Base-by-base conservation (phyloP, 768 basidiomycete genomes). In the Hysterangium stoloniferum region DNA sequence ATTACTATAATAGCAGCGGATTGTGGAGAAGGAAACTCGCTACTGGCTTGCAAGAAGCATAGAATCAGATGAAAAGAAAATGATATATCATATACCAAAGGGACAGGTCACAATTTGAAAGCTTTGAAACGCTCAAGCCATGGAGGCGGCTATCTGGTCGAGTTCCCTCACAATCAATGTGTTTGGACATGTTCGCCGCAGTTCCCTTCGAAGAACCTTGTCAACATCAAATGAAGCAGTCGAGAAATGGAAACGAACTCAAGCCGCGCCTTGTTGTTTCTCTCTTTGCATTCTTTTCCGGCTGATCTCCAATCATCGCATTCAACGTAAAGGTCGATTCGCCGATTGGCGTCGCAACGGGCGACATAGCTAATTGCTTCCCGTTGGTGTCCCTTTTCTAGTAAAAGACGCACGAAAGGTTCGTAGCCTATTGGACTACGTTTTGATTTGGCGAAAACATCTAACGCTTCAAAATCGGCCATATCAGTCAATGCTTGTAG, bases 381-480 rank as follows among this genome's bases (percentile, higher is more conserved):
- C 60, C 79, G 87, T 24, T 65, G 59, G 62, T 84, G 80, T 0
- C 88, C 89, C 33, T 81, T 78, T 44, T 79, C 74, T 25, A 88
- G 77, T 32, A 96, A 74, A 57, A 88, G 81, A 32, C 73, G 79
- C 22, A 93, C 91, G 62, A 92, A 92, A 0, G 85, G 76, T 61
- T 97, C 94, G 61, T 95, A 98, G 1, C 96, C 95, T 52, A 98
- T 97, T 4, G 95, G 94, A 64, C 86, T 91, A 57, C 90, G 78
- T 66, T 80, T 93, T 31, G 84, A 86, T 58, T 82, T 86, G 1
- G 92, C 80, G 62, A 99, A 95, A 0, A 75, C 62, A 42, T 97
- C 92, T 12, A 98, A 73, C 1, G 76, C 81, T 29, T 93, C 87
- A 64, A 93, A 98, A 64, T 96, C 91, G 52, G 80, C 74, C 19